Conservation (phyloP, 768 basidiomycete genomes). For the Glaciozyma antarctica region DNA sequence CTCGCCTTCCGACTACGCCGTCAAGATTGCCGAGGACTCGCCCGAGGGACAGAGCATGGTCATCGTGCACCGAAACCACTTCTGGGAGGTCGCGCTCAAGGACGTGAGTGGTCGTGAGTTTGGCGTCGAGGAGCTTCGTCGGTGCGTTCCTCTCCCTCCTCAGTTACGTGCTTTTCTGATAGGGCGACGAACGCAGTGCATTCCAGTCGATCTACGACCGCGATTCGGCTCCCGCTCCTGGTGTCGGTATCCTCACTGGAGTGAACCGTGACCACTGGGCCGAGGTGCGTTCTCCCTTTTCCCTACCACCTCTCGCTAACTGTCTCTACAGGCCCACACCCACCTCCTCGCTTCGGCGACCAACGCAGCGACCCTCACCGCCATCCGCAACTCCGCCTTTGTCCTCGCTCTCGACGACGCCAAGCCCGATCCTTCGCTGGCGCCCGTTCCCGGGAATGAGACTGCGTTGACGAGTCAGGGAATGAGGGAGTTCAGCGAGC, state of each 20-base stretch:
- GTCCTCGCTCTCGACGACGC: slow-evolving; percentile 76
- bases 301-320: background rate
- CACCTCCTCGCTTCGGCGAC: slow-evolving; percentile 41
- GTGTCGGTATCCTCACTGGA: slow-evolving; percentile 69
- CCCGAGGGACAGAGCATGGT: slow-evolving; percentile 71
- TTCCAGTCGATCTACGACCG: slow-evolving; percentile 11
- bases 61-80: slow-evolving; percentile 78
- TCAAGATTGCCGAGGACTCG: slow-evolving; percentile 56
- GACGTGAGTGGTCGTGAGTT: slow-evolving; percentile 52
- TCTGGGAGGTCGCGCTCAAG: slow-evolving; percentile 66
- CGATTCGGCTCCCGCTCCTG: background rate
- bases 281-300: slow-evolving; percentile 45
- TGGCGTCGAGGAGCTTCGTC: slow-evolving; percentile 65
- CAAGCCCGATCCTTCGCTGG: slow-evolving; percentile 47
- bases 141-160: slow-evolving; percentile 39
- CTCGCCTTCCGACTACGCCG: slow-evolving; percentile 70
- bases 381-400: slow-evolving; percentile 81
- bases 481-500: slow-evolving; percentile 20
- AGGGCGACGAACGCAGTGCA: background rate
- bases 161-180: too few species aligned
- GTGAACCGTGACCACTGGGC: slow-evolving; percentile 88
- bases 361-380: slow-evolving; percentile 60
- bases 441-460: background rate
- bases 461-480: background rate
- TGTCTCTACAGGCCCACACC: slow-evolving; percentile 30